A percentile compares a stretch with the other conserved stretches of the same genome.
These are phyloP conservation scores for Apiospora sp. DNA, from an alignment of 2,329 filamentous ascomycete genomes.

Conservation along the genomic window DNA sequence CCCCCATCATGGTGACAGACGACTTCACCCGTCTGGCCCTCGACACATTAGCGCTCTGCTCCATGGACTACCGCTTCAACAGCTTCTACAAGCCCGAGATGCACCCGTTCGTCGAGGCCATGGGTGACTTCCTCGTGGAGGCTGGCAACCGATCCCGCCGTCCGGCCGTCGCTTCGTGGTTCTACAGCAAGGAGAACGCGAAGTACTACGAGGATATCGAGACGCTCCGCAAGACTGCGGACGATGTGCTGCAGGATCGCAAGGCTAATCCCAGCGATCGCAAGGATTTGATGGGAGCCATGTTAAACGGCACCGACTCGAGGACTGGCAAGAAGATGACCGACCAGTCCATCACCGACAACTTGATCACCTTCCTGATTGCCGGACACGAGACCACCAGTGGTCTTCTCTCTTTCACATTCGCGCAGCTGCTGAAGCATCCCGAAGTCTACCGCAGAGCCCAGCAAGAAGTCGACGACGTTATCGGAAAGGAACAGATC, in stretches of 20 bases:
- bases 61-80: constrained; percentile 66
- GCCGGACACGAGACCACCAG: constrained; percentile 63
- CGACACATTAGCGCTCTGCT: constrained; percentile 74
- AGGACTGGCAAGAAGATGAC: constrained; percentile 71
- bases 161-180: constrained; percentile 55
- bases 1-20: constrained; percentile 50
- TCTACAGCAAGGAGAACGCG: constrained; percentile 56
- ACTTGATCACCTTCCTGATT: constrained; percentile 61
- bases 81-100: constrained; percentile 73
- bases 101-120: constrained; percentile 75
- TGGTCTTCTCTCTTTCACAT: constrained; percentile 57
- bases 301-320: constrained; percentile 73
- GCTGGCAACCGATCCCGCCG: constrained; percentile 59
- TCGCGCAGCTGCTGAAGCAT: constrained; percentile 59
- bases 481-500: constrained; percentile 55
- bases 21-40: constrained; percentile 79
- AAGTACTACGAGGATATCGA: constrained; percentile 64
- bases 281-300: constrained; percentile 74
- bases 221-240: constrained; percentile 61
- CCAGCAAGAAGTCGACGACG: constrained; percentile 60
- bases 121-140: constrained; percentile 69
- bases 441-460: constrained; percentile 56
- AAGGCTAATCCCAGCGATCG: constrained; percentile 60
- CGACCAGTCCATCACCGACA: constrained; percentile 70
- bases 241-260: constrained; percentile 67